phyloP scores from a whole-genome alignment of 2,329 filamentous ascomycete species.

The Basipetospora chlamydospora region DNA sequence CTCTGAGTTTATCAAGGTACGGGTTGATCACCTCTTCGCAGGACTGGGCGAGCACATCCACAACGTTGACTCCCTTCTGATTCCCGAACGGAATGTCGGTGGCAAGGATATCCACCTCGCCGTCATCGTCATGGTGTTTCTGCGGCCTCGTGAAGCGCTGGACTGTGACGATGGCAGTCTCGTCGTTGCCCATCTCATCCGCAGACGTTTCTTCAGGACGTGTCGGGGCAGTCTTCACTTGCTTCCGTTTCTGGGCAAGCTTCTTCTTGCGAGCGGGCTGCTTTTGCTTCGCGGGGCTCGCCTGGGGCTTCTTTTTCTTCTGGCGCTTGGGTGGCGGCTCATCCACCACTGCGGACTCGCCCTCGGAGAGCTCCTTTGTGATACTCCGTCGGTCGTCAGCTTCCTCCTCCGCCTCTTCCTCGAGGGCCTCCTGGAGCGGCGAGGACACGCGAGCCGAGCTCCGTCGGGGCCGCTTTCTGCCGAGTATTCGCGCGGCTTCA shows the following conservation, averaged over 20 bases:
- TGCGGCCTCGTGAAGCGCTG: conserved; percentile 41
- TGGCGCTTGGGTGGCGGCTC: conserved; percentile 8
- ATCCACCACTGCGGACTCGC: conserved; percentile 5
- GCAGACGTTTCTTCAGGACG: conserved; percentile 3
- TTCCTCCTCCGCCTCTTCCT: background rate
- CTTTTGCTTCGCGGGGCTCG: conserved; percentile 3
- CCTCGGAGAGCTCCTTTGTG: background rate
- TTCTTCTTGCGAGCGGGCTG: conserved; percentile 1
- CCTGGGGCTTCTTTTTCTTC: conserved; percentile 9
- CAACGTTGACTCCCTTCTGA: conserved; percentile 40
- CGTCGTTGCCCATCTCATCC: conserved; percentile 8
- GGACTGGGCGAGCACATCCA: conserved; percentile 47
- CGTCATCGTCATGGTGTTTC: conserved; percentile 24
- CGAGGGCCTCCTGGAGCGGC: background rate
- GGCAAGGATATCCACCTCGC: conserved; percentile 29
- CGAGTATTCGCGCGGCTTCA: conserved; percentile 15
- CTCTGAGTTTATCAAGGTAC: conserved; percentile 31
- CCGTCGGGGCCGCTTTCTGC: conserved; percentile 16
- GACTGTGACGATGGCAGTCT: conserved; percentile 30
- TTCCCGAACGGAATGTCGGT: conserved; percentile 38
- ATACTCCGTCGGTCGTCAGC: conserved; percentile 4
- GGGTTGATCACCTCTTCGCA: conserved; percentile 45
- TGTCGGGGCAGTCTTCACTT: background rate
- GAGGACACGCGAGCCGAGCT: background rate
- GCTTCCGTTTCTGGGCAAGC: background rate